Evolutionary conservation across 345 rosid genomes (phyloP).

Genomic region (Theobroma cacao): DNA sequence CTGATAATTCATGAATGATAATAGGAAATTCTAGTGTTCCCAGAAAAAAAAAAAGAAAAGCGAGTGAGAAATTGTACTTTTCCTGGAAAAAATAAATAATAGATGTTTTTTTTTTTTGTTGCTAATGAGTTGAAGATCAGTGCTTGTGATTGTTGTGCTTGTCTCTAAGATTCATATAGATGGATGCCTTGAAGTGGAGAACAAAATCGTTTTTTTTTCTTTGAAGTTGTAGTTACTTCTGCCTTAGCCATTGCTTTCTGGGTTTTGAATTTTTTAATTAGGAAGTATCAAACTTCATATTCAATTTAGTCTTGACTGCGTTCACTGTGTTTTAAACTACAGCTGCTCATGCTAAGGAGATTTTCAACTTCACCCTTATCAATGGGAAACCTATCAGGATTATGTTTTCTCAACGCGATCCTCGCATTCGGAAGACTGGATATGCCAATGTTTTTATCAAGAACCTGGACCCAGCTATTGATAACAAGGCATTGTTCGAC

Average conservation of each 20-base stretch:
- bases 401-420: constrained; percentile 75
- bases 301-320: neutral
- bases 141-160: neutral
- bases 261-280: neutral
- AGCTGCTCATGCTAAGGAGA: constrained; percentile 64
- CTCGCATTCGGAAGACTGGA: constrained; percentile 57
- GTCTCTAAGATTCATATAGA: neutral
- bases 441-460: constrained; percentile 70
- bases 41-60: neutral
- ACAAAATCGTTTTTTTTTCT: neutral
- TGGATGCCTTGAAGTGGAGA: neutral
- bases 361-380: constrained; percentile 52
- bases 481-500: constrained; percentile 54
- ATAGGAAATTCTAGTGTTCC: neutral
- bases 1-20: neutral
- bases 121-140: neutral
- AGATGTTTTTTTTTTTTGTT: too few relatives aligned
- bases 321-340: constrained; percentile 18
- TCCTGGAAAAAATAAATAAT: too few relatives aligned
- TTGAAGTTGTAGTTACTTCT: neutral
- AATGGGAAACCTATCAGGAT: constrained; percentile 64
- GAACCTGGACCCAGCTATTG: constrained; percentile 56
- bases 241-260: neutral
- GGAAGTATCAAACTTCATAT: neutral
- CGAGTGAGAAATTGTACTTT: too few relatives aligned